Percentiles rank a stretch among this genome's conserved stretches.
Evolutionary conservation across 1,139 yeast species (phyloP).

Genomic region (Pichia sp.): DNA sequence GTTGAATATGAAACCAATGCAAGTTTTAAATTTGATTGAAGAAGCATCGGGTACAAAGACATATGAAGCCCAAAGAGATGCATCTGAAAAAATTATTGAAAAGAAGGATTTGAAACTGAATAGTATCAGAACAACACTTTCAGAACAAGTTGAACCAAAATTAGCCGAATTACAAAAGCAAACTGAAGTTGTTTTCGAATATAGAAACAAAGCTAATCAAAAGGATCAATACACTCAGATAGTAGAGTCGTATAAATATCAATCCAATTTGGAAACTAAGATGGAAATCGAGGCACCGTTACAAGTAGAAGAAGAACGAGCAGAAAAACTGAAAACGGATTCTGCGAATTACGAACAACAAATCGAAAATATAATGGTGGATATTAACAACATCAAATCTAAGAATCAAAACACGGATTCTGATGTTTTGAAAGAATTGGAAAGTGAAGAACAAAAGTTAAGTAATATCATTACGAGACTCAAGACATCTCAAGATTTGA

Average conservation of each 20-base stretch:
- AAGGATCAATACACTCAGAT: constrained; percentile 72
- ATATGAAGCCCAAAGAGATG: constrained; percentile 91
- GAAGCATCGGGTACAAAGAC: constrained; percentile 99
- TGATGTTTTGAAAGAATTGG: constrained; percentile 60
- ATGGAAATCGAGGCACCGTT: constrained; percentile 39
- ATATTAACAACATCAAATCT: constrained; percentile 52
- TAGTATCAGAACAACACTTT: constrained; percentile 42
- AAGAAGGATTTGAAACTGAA: constrained; percentile 82
- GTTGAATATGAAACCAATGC: constrained; percentile 91
- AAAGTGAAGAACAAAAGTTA: constrained; percentile 53
- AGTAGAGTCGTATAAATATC: constrained; percentile 76
- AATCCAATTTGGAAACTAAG: constrained; percentile 41
- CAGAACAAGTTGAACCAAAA: constrained; percentile 93
- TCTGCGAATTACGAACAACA: constrained; percentile 36
- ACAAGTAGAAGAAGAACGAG: constrained; percentile 37
- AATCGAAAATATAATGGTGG: constrained; percentile 57
- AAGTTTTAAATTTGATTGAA: constrained; percentile 85
- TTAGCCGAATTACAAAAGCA: constrained; percentile 78
- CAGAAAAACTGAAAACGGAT: constrained; percentile 19
- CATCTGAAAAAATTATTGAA: constrained; percentile 88
- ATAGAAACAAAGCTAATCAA: constrained; percentile 80
- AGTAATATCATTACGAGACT: constrained; percentile 70
- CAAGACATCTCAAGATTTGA: constrained; percentile 43
- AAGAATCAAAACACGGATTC: constrained; percentile 63
- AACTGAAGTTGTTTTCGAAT: constrained; percentile 80